Evolutionary conservation across 441 rosid genomes (phyloP).

Genomic region (Kokia cookei): DNA sequence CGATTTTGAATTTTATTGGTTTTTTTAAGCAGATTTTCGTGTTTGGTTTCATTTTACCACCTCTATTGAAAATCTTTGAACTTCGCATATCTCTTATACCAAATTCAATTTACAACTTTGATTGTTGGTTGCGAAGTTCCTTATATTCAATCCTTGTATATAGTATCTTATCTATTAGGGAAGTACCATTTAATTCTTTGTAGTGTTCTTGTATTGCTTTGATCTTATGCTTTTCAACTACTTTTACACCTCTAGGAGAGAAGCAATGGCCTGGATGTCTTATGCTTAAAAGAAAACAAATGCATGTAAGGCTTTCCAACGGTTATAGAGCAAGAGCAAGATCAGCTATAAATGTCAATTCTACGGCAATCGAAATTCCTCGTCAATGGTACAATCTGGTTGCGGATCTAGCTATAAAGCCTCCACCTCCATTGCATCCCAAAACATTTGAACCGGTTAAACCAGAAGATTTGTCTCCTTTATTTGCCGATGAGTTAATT

Average conservation of each 20-base stretch:
- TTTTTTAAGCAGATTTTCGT: background rate
- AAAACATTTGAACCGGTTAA: slow-evolving; percentile 62
- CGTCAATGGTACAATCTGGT: slow-evolving; percentile 76
- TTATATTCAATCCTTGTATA: background rate
- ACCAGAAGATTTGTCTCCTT: slow-evolving; percentile 75
- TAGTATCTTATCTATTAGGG: background rate
- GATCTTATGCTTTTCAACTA: background rate
- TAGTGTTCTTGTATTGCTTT: background rate
- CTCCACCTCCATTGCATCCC: slow-evolving; percentile 82
- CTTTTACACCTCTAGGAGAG: background rate
- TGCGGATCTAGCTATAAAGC: slow-evolving; percentile 74
- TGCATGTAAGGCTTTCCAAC: slow-evolving; percentile 5
- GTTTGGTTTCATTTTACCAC: background rate
- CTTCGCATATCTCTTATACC: background rate
- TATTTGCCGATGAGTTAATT: slow-evolving; percentile 74
- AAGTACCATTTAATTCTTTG: background rate
- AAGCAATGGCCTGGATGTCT: background rate
- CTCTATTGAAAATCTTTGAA: background rate
- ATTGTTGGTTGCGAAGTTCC: background rate
- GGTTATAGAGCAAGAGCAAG: slow-evolving; percentile 19
- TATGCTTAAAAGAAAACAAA: slow-evolving; percentile 1
- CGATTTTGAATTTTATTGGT: background rate
- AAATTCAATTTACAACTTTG: background rate
- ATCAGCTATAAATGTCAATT: slow-evolving; percentile 16
- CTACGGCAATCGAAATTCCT: slow-evolving; percentile 44